Base-by-base conservation (phyloP, 176 grass and related monocot species). In the Lolium multiflorum region DNA sequence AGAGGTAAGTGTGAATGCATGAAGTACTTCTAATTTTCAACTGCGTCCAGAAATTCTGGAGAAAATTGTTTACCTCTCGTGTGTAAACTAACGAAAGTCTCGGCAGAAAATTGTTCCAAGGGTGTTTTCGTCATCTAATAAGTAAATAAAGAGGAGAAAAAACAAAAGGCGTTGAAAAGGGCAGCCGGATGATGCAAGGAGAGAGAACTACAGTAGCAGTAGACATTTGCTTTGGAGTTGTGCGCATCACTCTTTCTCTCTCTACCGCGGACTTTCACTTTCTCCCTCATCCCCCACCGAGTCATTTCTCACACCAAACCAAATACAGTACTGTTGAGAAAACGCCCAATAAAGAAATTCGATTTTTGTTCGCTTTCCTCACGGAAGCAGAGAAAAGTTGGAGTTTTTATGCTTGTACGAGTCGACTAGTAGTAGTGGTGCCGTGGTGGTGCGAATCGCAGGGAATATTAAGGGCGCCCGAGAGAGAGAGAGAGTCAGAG, bases 361-460 rank as follows among this genome's bases (percentile, higher is more conserved):
- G 22, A 14, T 60, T 74, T 81, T 52, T 82, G 50, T 54, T 66
- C 46, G 11, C 62, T 81, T 68, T 74, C 55, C 55, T 60, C 68
- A 18, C 67, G n/a, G 81, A 43, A 17, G 81, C 81, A 14, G 17
- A 62, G 68, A 83, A 83, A 83, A 46, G 81, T 72, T 28, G 68
- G 68, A 1, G 55, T 61, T 83, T 83, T 74, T 74, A 83, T 83
- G 57, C 68, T 49, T 31, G 69, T 11, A 12, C 52, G 21, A 56
- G 80, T 58, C 38, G 38, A 43, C 54, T 22, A 60, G 68, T 21
- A 15, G 55, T 15, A 41, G 82, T 63, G 55, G 51, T 43, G 47
- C 54, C 54, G 41, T 26, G 37, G 50, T 7, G 59, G 26, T 62
- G 47, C 82, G 70, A 74, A 46, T 54, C 55, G 55, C 6, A 61